These are phyloP conservation scores for Raffaelea deltoideospora DNA, from an alignment of 2,329 filamentous ascomycete genomes.

Conservation along the genomic window DNA sequence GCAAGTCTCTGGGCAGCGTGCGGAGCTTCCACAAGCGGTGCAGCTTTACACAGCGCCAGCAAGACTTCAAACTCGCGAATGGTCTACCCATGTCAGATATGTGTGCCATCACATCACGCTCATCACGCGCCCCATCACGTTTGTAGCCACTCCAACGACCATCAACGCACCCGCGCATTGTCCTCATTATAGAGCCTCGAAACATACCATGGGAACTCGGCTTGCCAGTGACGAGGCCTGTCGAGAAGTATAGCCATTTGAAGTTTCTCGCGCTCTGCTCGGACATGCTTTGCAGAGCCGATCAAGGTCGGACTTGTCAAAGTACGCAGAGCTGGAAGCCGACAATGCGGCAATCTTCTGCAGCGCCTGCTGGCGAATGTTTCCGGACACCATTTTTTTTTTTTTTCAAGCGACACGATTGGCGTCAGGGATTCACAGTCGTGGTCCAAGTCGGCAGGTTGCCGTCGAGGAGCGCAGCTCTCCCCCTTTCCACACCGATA, in stretches of 20 bases:
- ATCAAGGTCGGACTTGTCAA: constrained; percentile 49
- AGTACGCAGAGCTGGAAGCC: constrained; percentile 36
- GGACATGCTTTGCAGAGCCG: constrained; percentile 44
- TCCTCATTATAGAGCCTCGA: too few relatives aligned
- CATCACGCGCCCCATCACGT: too few relatives aligned
- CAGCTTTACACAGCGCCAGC: constrained; percentile 79
- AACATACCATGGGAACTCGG: constrained; percentile 47
- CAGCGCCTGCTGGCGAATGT: constrained; percentile 46
- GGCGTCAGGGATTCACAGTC: too few relatives aligned
- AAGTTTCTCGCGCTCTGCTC: constrained; percentile 24
- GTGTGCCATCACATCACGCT: too few relatives aligned
- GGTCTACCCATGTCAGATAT: constrained; percentile 48
- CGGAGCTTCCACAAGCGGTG: constrained; percentile 53
- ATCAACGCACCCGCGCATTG: too few relatives aligned
- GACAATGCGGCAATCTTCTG: constrained; percentile 52
- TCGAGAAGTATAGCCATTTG: constrained; percentile 32
- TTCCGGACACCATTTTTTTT: constrained; percentile 34
- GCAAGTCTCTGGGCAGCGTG: constrained; percentile 66
- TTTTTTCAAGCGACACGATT: too few relatives aligned
- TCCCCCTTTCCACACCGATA: too few relatives aligned
- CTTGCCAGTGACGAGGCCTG: constrained; percentile 25
- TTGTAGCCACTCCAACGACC: too few relatives aligned
- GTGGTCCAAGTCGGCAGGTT: too few relatives aligned
- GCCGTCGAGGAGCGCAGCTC: too few relatives aligned
- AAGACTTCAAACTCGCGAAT: constrained; percentile 86